Base-by-base conservation (phyloP, 768 basidiomycete species). In the Phlegmacium glaucopus region DNA sequence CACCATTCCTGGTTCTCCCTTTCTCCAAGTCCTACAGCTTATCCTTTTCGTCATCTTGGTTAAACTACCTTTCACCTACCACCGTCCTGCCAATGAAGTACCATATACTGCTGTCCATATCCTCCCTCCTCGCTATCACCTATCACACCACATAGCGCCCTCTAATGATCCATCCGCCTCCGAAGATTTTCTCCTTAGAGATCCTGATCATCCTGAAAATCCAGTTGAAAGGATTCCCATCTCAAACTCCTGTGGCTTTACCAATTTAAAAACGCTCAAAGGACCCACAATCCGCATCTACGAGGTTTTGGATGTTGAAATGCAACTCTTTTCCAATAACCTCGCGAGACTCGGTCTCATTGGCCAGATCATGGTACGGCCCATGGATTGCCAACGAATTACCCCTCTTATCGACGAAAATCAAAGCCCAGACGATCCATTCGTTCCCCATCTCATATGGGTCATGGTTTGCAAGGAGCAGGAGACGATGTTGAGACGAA, bases 241-340 rank as follows among this genome's bases (percentile, higher is more conserved):
- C 25, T 38, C 34, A 12, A 43, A 58, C 13, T 53, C 59, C 15
- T 48, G 46, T 11, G 45, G 55, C 36, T 52, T 25, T 30, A 45
- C 39, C 13, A 53, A 55, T n/a, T 44, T 61, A 1, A 34, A 42
- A 18, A 51, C 44, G n/a, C 59, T 58, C 17, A 40, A 45, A 2
- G 51, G 47, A 17, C 42, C 50, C 39, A 44, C 51, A 38, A 39
- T 57, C 18, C 53, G 55, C 30, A 55, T 61, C 6, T 61, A 61
- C 47, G 51, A 55, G 6, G 55, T 61, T 9, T 53, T 45, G 29
- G 18, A 22, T 5, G 48, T 45, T 3, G 34, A 49, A 2, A 29
- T 46, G n/a, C 18, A 39, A 12, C 42, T 17, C 36, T 60, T 55
- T 39, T 28, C 26, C 4, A 16, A 44, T 13, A 47, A 38, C 6